Conservation (phyloP, 345 rosid genomes). For the Laguncularia racemosa region DNA sequence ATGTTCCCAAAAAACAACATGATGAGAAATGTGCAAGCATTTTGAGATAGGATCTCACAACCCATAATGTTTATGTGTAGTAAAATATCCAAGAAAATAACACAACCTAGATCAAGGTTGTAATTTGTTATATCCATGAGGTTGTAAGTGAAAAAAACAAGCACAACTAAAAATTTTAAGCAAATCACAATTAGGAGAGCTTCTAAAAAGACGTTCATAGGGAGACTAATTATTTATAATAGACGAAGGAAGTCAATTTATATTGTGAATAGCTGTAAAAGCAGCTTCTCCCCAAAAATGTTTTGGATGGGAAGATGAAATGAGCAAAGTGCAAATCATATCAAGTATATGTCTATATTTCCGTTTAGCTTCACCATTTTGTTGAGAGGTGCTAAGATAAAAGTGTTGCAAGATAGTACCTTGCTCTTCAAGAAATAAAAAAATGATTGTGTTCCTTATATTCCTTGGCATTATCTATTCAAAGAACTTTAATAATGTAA, state of each 20-base stretch:
- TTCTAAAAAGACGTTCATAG: background rate
- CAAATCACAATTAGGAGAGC: background rate
- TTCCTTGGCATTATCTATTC: conserved; percentile 2
- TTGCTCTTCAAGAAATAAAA: background rate
- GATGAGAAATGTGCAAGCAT: background rate
- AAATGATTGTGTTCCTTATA: background rate
- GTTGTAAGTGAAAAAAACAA: background rate
- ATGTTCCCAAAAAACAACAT: background rate
- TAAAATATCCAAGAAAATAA: background rate
- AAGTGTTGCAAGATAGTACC: background rate
- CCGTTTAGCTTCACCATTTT: background rate
- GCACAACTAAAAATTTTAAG: background rate
- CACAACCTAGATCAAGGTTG: background rate
- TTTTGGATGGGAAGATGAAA: background rate
- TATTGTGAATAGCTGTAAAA: background rate
- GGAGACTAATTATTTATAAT: background rate
- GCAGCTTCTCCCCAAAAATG: background rate
- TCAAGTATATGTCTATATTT: conserved; percentile 1
- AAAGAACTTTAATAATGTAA: background rate
- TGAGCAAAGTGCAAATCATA: background rate
- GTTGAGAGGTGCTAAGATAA: background rate
- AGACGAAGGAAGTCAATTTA: background rate
- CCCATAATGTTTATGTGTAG: background rate
- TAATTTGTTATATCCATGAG: background rate
- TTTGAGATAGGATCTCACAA: background rate